Conservation (phyloP, 1,284 basidiomycete genomes). For the Ganoderma lucidum region DNA sequence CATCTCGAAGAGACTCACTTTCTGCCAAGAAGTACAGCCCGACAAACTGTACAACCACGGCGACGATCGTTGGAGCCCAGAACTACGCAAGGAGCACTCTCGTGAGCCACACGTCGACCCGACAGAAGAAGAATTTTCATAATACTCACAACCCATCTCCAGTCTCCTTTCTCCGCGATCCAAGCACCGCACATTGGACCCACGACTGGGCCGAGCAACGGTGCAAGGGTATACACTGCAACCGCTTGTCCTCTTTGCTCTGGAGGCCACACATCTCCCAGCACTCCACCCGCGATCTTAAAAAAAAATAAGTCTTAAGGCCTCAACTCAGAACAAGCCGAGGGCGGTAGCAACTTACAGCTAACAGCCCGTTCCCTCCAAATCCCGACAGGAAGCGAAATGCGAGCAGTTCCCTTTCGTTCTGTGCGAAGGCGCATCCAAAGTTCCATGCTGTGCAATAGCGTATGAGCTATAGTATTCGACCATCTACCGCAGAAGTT, state of each 20-base stretch:
- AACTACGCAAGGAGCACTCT: conserved; percentile 40
- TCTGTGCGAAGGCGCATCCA: conserved; percentile 70
- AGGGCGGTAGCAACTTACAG: conserved; percentile 45
- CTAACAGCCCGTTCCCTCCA: conserved; percentile 68
- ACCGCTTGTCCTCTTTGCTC: conserved; percentile 56
- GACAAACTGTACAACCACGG: conserved; percentile 45
- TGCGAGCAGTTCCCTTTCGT: conserved; percentile 60
- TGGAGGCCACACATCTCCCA: conserved; percentile 58
- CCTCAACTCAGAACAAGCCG: not conserved
- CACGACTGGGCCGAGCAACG: conserved; percentile 52
- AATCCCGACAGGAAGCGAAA: conserved; percentile 74
- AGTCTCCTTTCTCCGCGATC: conserved; percentile 49
- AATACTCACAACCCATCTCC: conserved; percentile 47
- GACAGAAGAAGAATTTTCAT: not conserved
- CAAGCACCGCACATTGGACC: conserved; percentile 50
- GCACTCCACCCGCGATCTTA: conserved; percentile 53
- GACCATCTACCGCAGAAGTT: not conserved
- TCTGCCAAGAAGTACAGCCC: conserved; percentile 55
- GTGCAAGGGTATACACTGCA: conserved; percentile 56
- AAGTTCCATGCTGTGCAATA: conserved; percentile 63
- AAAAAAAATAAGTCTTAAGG: not conserved
- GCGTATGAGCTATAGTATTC: not conserved
- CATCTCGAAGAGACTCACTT: conserved; percentile 40
- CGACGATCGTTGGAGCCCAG: conserved; percentile 49
- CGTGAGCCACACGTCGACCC: not conserved